A percentile compares a stretch with the other conserved stretches of the same genome.
phyloP scores from a whole-genome alignment of 1,284 basidiomycete species.

The Cutaneotrichosporon sp. region DNA sequence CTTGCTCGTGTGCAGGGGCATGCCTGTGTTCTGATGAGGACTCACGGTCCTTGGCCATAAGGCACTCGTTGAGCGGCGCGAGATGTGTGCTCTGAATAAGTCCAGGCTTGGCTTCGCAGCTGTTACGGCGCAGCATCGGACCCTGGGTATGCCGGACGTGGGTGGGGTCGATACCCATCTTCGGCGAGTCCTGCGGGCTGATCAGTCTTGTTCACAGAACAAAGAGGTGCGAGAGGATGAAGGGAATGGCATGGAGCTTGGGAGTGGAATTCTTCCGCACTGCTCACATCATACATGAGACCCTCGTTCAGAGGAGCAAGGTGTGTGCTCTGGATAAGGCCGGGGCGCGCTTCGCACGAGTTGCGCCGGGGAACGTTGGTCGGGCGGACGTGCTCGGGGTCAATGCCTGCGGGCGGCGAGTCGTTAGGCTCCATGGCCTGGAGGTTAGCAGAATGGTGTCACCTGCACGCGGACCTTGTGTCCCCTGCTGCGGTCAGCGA shows the following conservation, averaged over 20 bases:
- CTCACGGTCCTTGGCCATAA: constrained; percentile 5
- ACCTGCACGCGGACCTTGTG: too few species aligned
- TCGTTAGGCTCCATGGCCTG: neutral
- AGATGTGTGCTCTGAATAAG: constrained; percentile 16
- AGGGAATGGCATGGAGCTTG: neutral
- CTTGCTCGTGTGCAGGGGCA: too few species aligned
- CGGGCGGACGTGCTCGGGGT: constrained; percentile 2
- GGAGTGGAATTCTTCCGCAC: neutral
- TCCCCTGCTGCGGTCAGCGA: too few species aligned
- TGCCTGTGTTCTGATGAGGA: neutral
- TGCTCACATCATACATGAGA: neutral
- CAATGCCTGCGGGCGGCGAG: constrained; percentile 4
- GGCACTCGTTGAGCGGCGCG: constrained; percentile 16
- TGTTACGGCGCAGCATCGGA: constrained; percentile 7
- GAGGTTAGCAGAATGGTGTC: too few species aligned
- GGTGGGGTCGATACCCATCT: constrained; percentile 4
- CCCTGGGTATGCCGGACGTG: constrained; percentile 5
- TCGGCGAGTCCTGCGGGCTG: constrained; percentile 7
- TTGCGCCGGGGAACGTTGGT: constrained; percentile 15
- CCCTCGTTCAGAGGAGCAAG: constrained; percentile 20
- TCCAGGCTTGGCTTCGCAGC: constrained; percentile 15
- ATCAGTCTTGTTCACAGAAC: too few species aligned
- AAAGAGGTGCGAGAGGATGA: too few species aligned
- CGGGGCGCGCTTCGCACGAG: constrained; percentile 18
- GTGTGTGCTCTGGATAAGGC: constrained; percentile 17